Conservation (phyloP, 2,329 filamentous ascomycete genomes). For the Tolypocladium ovalisporum region DNA sequence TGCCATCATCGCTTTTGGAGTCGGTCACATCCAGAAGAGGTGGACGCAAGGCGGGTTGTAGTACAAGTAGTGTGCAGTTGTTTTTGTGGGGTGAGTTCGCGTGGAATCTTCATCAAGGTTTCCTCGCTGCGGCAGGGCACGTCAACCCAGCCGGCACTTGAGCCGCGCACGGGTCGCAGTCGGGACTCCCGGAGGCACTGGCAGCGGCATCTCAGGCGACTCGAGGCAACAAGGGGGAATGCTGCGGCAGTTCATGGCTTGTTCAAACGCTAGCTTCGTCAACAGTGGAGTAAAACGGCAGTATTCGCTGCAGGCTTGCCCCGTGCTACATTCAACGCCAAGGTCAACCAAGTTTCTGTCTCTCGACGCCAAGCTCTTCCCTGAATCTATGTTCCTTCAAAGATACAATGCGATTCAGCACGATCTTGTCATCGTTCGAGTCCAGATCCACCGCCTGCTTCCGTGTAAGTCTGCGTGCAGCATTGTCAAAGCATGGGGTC, state of each 20-base stretch:
- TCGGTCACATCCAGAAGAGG: not conserved
- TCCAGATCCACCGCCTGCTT: slow-evolving; percentile 62
- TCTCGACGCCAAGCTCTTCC: slow-evolving; percentile 34
- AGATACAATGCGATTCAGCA: slow-evolving; percentile 85
- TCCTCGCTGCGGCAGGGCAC: too few species aligned
- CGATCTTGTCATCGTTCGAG: slow-evolving; percentile 62
- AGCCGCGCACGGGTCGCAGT: too few species aligned
- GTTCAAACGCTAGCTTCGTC: too few species aligned
- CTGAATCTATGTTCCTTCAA: slow-evolving; percentile 78
- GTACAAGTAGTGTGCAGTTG: too few species aligned
- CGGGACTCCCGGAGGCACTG: too few species aligned
- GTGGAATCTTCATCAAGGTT: too few species aligned
- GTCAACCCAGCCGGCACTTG: too few species aligned
- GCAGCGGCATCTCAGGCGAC: too few species aligned
- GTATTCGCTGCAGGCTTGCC: not conserved
- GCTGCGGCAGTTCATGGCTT: too few species aligned
- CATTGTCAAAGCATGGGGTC: not conserved
- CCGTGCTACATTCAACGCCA: not conserved
- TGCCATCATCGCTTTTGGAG: not conserved
- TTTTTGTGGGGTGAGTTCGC: too few species aligned
- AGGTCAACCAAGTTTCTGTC: not conserved
- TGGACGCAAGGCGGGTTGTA: not conserved
- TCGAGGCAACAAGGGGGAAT: too few species aligned
- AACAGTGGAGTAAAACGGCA: too few species aligned
- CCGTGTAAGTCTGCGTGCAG: not conserved